phyloP scores from a whole-genome alignment of 768 basidiomycete species.

The Termitomyces titanicus region DNA sequence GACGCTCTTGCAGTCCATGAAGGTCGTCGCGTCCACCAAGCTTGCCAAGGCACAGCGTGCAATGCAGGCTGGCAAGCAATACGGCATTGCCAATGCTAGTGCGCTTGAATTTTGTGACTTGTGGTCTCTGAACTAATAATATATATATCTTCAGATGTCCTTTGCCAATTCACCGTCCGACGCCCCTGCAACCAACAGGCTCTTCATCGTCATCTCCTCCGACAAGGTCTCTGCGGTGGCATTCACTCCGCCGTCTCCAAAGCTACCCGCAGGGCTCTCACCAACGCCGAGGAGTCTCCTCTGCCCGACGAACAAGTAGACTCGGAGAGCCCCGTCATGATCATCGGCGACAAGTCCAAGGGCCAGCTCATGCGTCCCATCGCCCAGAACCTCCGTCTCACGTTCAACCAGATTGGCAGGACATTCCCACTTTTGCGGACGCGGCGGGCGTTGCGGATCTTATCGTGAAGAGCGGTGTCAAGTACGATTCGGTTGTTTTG shows the following conservation, averaged over 20 bases:
- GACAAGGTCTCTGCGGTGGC: conserved; percentile 99
- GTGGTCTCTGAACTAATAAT: too few relatives aligned
- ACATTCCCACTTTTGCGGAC: conserved; percentile 96
- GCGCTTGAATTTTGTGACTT: too few relatives aligned
- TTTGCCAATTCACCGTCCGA: conserved; percentile 77
- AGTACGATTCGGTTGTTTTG: conserved; percentile 81
- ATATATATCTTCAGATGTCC: conserved; percentile 58
- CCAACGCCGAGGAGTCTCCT: conserved; percentile 47
- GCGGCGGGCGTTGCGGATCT: conserved; percentile 93
- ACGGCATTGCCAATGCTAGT: conserved; percentile 92
- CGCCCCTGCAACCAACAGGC: conserved; percentile 67
- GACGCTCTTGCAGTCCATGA: conserved; percentile 71
- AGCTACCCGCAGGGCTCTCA: conserved; percentile 72
- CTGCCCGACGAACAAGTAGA: conserved; percentile 50
- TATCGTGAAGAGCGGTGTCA: conserved; percentile 78
- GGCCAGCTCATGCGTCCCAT: conserved; percentile 74
- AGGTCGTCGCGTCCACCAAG: conserved; percentile 99
- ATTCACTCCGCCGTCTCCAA: conserved; percentile 97
- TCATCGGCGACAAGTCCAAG: conserved; percentile 98
- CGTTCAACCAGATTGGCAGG: conserved; percentile 99
- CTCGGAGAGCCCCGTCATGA: conserved; percentile 66
- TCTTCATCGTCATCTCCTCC: conserved; percentile 93
- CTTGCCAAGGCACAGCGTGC: conserved; percentile 93
- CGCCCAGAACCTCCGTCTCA: conserved; percentile 65
- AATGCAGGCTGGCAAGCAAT: conserved; percentile 87